Evolutionary conservation across 176 grass and related monocot genomes (phyloP).

Genomic region (Eleusine coracana): DNA sequence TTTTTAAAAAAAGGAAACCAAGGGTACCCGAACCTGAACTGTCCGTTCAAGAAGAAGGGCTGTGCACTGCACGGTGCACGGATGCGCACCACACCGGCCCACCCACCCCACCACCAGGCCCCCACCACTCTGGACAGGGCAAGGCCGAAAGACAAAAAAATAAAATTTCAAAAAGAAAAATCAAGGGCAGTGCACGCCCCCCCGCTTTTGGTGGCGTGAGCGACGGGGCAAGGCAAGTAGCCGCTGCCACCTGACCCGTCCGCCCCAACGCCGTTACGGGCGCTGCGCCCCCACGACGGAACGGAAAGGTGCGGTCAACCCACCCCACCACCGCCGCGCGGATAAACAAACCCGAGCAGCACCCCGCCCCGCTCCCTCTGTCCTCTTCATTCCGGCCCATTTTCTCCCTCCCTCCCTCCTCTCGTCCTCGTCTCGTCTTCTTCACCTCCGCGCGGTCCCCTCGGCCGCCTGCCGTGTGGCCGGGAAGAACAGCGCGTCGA

Average conservation of each 20-base stretch:
- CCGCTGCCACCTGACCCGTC: background rate
- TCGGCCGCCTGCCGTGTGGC: background rate
- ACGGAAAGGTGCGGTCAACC: slow-evolving; percentile 62
- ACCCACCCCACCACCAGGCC: slow-evolving; percentile 18
- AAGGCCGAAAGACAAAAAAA: background rate
- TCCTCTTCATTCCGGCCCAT: background rate
- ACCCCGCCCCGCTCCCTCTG: slow-evolving; percentile 26
- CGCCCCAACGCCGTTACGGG: slow-evolving; percentile 31
- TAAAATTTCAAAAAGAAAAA: background rate
- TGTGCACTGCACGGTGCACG: slow-evolving; percentile 5
- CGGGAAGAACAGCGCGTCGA: background rate
- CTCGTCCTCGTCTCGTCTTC: background rate
- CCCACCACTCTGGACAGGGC: background rate
- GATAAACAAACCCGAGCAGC: slow-evolving; percentile 58
- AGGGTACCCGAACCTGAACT: background rate
- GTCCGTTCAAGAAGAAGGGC: background rate
- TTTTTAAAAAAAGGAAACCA: background rate
- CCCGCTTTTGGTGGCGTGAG: slow-evolving; percentile 49
- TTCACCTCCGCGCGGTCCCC: background rate
- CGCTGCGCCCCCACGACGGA: slow-evolving; percentile 38
- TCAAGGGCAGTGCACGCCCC: background rate
- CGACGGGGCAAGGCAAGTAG: slow-evolving; percentile 45
- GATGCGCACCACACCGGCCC: slow-evolving; percentile 19
- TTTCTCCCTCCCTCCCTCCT: slow-evolving; percentile 26
- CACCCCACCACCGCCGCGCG: slow-evolving; percentile 39